Conservation (phyloP, 2,329 filamentous ascomycete species). For the Lachnellula arida region DNA sequence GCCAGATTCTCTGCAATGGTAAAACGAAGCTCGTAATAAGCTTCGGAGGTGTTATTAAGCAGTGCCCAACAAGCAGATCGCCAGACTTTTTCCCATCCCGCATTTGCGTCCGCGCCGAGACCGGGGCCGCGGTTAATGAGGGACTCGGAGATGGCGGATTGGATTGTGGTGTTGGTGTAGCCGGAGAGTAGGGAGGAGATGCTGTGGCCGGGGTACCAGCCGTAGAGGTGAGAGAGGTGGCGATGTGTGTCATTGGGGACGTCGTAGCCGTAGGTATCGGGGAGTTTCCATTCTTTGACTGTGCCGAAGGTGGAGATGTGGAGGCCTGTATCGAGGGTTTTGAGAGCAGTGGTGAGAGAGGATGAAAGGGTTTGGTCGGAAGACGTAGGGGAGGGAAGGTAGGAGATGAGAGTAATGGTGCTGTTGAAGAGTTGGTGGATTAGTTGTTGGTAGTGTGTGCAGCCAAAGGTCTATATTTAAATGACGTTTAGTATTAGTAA, state of each 20-base stretch:
- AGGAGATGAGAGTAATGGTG: background rate
- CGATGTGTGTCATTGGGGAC: constrained; percentile 43
- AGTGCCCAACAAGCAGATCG: constrained; percentile 51
- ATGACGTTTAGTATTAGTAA: too few species aligned
- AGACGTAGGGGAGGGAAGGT: background rate
- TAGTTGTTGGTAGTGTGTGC: constrained; percentile 49
- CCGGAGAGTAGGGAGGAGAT: constrained; percentile 40
- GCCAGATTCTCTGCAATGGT: constrained; percentile 47
- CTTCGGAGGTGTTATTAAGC: constrained; percentile 45
- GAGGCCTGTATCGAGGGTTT: constrained; percentile 46
- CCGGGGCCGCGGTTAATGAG: constrained; percentile 44
- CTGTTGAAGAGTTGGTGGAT: constrained; percentile 34
- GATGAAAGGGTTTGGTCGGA: background rate
- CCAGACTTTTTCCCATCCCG: constrained; percentile 57
- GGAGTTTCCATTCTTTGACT: constrained; percentile 48
- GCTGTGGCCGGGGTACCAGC: constrained; percentile 51
- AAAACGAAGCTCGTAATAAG: constrained; percentile 45
- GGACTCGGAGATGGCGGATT: constrained; percentile 41
- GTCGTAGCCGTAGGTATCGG: constrained; percentile 31
- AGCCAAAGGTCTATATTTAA: constrained; percentile 41
- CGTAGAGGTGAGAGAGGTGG: constrained; percentile 51
- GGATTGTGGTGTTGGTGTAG: constrained; percentile 40
- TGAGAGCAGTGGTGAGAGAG: constrained; percentile 38
- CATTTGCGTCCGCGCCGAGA: constrained; percentile 44
- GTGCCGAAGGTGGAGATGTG: constrained; percentile 40